Percentiles rank a stretch among this genome's conserved stretches.
These are phyloP conservation scores for Xylaria flabelliformis DNA, from an alignment of 495 filamentous ascomycete genomes.

Conservation along the genomic window DNA sequence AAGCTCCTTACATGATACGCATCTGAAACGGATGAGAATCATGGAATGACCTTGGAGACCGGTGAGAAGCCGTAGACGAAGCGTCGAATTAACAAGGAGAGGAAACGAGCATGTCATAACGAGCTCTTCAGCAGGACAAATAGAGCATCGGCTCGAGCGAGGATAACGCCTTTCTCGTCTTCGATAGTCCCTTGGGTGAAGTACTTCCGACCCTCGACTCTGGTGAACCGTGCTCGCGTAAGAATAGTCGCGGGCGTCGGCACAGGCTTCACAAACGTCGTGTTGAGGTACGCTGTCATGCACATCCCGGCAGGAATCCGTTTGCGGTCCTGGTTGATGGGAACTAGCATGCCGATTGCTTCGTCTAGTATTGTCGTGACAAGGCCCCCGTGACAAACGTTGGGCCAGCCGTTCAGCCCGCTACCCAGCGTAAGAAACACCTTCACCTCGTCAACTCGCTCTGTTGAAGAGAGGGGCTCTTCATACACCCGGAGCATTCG, in stretches of 20 bases:
- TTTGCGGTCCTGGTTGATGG: conserved; percentile 50
- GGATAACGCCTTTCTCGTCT: conserved; percentile 46
- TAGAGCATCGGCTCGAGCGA: conserved; percentile 55
- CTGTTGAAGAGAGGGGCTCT: conserved; percentile 36
- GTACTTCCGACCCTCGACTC: conserved; percentile 55
- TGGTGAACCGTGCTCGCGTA: conserved; percentile 51
- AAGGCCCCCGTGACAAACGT: conserved; percentile 66
- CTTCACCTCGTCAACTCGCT: conserved; percentile 49
- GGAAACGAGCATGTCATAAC: not conserved
- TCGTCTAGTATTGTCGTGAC: conserved; percentile 64
- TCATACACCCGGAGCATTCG: conserved; percentile 56
- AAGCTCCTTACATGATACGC: not conserved
- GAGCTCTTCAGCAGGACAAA: conserved; percentile 47
- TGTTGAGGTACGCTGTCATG: conserved; percentile 66
- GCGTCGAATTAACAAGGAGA: not conserved
- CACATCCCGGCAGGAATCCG: conserved; percentile 30
- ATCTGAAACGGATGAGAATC: not conserved
- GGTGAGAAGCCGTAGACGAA: not conserved
- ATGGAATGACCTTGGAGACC: not conserved
- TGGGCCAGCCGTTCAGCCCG: conserved; percentile 63
- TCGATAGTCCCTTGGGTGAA: conserved; percentile 51
- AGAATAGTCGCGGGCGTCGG: conserved; percentile 59
- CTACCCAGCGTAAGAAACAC: conserved; percentile 59
- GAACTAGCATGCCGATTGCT: conserved; percentile 57
- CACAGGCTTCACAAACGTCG: conserved; percentile 60